phyloP scores from a whole-genome alignment of 345 rosid genomes.

The Microcos paniculata region DNA sequence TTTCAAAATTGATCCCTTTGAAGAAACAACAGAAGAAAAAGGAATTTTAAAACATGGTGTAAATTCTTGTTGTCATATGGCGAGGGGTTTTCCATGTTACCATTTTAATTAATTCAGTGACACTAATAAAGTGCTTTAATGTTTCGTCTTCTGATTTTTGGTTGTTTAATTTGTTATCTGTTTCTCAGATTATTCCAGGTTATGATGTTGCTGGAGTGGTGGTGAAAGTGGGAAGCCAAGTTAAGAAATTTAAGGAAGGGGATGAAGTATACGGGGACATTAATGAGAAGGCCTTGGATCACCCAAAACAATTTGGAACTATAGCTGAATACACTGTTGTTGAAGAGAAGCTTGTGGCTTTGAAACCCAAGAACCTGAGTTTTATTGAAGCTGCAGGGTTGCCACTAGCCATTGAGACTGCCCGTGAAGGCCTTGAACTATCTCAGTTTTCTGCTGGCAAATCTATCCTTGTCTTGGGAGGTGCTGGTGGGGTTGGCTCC shows the following conservation, averaged over 20 bases:
- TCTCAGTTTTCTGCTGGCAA: slow-evolving; percentile 78
- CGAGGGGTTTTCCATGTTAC: too few species aligned
- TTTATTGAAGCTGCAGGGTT: slow-evolving; percentile 82
- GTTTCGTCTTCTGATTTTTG: too few species aligned
- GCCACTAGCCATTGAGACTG: slow-evolving; percentile 81
- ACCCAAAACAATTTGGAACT: slow-evolving; percentile 76
- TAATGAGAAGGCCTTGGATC: slow-evolving; percentile 76
- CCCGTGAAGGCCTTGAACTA: slow-evolving; percentile 73
- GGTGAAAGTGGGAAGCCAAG: slow-evolving; percentile 71
- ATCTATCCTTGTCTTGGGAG: slow-evolving; percentile 78
- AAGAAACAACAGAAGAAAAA: too few species aligned
- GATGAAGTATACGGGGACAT: slow-evolving; percentile 82
- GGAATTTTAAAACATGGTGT: too few species aligned
- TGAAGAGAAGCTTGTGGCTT: slow-evolving; percentile 75
- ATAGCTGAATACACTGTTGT: slow-evolving; percentile 77
- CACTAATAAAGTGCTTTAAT: too few species aligned
- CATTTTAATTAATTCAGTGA: too few species aligned
- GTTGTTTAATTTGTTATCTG: not conserved
- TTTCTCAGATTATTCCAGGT: slow-evolving; percentile 76
- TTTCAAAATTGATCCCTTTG: too few species aligned
- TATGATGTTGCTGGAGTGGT: slow-evolving; percentile 91
- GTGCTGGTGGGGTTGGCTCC: slow-evolving; percentile 96
- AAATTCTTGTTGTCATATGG: too few species aligned
- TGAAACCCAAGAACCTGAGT: slow-evolving; percentile 71
- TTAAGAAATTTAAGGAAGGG: slow-evolving; percentile 69